Evolutionary conservation across 192 early-diverging fungal genomes (phyloP).

Genomic region (Globomyces pollinis-pini): DNA sequence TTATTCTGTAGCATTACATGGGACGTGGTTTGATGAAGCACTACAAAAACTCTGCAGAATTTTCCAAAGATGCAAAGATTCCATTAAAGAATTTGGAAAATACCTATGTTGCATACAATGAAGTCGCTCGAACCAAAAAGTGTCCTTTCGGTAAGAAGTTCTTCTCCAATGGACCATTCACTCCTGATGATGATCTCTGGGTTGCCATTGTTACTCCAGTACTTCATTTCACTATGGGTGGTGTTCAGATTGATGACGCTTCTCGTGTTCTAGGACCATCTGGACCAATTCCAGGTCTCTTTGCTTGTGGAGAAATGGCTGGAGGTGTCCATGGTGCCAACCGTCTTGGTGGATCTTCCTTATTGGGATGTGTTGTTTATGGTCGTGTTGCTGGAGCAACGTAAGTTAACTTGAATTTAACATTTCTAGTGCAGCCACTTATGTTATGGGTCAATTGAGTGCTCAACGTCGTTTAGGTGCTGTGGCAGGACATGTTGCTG

Average conservation of each 20-base stretch:
- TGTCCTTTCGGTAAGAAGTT: conserved; percentile 53
- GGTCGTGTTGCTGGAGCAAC: conserved; percentile 82
- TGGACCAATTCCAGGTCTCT: conserved; percentile 69
- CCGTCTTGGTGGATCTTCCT: conserved; percentile 86
- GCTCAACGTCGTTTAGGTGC: conserved; percentile 56
- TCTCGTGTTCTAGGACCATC: conserved; percentile 50
- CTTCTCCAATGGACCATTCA: conserved; percentile 47
- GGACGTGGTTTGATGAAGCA: conserved; percentile 84
- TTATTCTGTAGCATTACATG: conserved; percentile 79
- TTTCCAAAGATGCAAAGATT: conserved; percentile 70
- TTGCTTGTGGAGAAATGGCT: conserved; percentile 88
- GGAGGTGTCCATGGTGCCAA: conserved; percentile 96
- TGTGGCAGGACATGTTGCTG: conserved; percentile 52
- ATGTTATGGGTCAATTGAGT: conserved; percentile 51
- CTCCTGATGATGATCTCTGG: conserved; percentile 39
- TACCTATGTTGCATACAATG: conserved; percentile 47
- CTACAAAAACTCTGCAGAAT: conserved; percentile 63
- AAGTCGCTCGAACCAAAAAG: conserved; percentile 41
- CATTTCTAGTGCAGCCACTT: conserved; percentile 53
- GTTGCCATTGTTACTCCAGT: conserved; percentile 52
- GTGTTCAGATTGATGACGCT: conserved; percentile 70
- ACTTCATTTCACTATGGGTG: conserved; percentile 67
- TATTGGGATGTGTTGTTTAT: conserved; percentile 94
- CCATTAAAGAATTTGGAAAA: conserved; percentile 15
- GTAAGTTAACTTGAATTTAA: too few species aligned